Percentiles rank a stretch among this genome's conserved stretches.
These are phyloP conservation scores for Acephala macrosclerotiorum DNA, from an alignment of 2,329 filamentous ascomycete genomes.

Conservation along the genomic window DNA sequence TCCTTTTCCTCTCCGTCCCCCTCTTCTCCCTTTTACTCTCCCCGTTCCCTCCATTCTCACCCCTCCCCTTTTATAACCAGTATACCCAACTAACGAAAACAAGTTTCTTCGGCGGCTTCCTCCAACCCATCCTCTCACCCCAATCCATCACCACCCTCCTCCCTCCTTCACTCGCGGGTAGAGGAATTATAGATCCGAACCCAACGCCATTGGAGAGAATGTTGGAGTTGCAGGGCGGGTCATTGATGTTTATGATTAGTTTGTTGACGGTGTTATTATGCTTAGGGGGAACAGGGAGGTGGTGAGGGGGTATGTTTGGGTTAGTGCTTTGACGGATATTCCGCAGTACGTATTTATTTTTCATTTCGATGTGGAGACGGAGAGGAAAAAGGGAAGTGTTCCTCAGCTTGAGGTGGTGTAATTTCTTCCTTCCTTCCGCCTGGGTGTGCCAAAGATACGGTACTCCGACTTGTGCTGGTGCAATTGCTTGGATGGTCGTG, in stretches of 20 bases:
- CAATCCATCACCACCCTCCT: conserved; percentile 4
- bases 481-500: too few relatives aligned
- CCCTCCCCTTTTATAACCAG: too few relatives aligned
- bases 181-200: neutral
- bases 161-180: neutral
- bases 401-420: too few relatives aligned
- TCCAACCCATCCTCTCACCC: conserved; percentile 9
- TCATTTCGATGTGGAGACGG: too few relatives aligned
- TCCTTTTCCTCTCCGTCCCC: neutral
- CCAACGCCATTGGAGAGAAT: conserved; percentile 11
- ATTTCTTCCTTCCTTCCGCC: too few relatives aligned
- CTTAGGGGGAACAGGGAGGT: neutral
- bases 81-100: neutral
- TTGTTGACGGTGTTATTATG: neutral
- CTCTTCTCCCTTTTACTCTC: neutral
- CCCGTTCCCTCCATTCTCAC: neutral
- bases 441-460: too few relatives aligned
- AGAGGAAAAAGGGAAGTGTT: too few relatives aligned
- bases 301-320: conserved; percentile 4
- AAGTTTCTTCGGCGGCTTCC: conserved; percentile 14
- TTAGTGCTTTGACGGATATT: conserved; percentile 6
- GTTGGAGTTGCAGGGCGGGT: neutral
- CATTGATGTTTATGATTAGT: conserved; percentile 14
- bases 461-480: too few relatives aligned
- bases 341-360: neutral